These are phyloP conservation scores for Phytophthora sojae DNA, from an alignment of 352 stramenopile genomes.

Conservation along the genomic window DNA sequence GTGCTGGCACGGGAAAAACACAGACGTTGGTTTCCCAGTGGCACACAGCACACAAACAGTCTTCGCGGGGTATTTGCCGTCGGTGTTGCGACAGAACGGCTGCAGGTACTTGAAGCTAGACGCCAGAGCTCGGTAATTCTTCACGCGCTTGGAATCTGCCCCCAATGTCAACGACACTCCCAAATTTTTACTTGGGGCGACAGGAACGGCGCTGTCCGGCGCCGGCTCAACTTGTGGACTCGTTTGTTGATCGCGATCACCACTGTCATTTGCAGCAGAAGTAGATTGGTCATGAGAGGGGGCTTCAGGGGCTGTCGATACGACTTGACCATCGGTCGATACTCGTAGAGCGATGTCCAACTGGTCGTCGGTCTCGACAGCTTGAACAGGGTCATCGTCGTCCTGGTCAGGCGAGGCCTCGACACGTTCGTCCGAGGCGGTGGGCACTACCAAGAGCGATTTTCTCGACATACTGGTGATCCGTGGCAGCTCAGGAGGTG, in stretches of 20 bases:
- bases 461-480: slow-evolving; percentile 1
- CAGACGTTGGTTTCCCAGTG: slow-evolving; percentile 30
- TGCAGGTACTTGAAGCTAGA: slow-evolving; percentile 50
- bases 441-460: slow-evolving; percentile 5
- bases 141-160: slow-evolving; percentile 31
- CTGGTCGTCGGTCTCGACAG: background rate
- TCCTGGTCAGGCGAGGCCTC: background rate
- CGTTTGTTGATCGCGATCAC: background rate
- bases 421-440: background rate
- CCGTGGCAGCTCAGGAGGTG: too few relatives aligned
- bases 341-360: background rate
- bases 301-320: too few relatives aligned
- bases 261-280: background rate
- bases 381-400: slow-evolving; percentile 4
- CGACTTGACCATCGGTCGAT: too few relatives aligned
- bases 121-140: slow-evolving; percentile 59
- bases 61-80: slow-evolving; percentile 45
- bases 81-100: slow-evolving; percentile 47
- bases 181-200: background rate
- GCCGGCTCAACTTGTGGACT: background rate
- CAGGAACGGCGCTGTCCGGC: background rate
- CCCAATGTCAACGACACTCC: background rate
- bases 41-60: slow-evolving; percentile 56
- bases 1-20: slow-evolving; percentile 76
- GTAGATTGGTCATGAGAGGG: background rate